A percentile compares a stretch with the other conserved stretches of the same genome.
Conservation (phyloP, 306 rosid genomes). For the Prunus kanzakura region DNA sequence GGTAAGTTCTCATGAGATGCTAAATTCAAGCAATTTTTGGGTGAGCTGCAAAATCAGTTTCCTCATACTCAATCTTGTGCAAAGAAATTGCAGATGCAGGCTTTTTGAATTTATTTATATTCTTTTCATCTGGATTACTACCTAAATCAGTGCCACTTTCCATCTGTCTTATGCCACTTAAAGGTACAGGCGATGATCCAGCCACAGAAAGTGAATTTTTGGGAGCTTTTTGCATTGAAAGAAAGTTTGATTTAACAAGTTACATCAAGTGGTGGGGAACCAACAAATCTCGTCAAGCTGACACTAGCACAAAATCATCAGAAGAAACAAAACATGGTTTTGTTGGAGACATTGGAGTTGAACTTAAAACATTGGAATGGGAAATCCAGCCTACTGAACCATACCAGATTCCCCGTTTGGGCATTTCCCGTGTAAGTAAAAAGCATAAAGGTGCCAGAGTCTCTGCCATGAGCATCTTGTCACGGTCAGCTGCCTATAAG, state of each 20-base stretch:
- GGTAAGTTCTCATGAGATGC: slow-evolving; percentile 46
- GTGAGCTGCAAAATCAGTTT: slow-evolving; percentile 8
- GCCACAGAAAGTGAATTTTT: slow-evolving; percentile 67
- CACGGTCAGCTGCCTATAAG: slow-evolving; percentile 88
- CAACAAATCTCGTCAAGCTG: slow-evolving; percentile 63
- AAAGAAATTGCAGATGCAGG: not conserved
- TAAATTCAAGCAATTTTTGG: slow-evolving; percentile 19
- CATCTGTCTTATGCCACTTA: slow-evolving; percentile 12
- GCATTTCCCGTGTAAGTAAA: slow-evolving; percentile 46
- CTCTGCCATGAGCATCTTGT: slow-evolving; percentile 86
- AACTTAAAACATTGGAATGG: slow-evolving; percentile 76
- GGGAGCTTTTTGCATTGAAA: slow-evolving; percentile 63
- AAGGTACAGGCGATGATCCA: slow-evolving; percentile 72
- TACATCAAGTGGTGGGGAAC: slow-evolving; percentile 96
- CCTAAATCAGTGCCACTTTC: slow-evolving; percentile 15
- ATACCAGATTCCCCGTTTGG: slow-evolving; percentile 87
- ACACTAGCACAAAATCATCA: slow-evolving; percentile 51
- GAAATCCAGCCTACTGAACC: slow-evolving; percentile 70
- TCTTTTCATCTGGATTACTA: slow-evolving; percentile 12
- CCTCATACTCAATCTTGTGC: not conserved
- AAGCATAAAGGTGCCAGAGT: slow-evolving; percentile 51
- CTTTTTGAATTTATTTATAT: not conserved
- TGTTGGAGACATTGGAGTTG: slow-evolving; percentile 65
- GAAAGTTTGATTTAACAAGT: slow-evolving; percentile 83
- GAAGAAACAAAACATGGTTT: slow-evolving; percentile 63